Conservation (phyloP, 2,329 filamentous ascomycete genomes). For the Seiridium cupressi region DNA sequence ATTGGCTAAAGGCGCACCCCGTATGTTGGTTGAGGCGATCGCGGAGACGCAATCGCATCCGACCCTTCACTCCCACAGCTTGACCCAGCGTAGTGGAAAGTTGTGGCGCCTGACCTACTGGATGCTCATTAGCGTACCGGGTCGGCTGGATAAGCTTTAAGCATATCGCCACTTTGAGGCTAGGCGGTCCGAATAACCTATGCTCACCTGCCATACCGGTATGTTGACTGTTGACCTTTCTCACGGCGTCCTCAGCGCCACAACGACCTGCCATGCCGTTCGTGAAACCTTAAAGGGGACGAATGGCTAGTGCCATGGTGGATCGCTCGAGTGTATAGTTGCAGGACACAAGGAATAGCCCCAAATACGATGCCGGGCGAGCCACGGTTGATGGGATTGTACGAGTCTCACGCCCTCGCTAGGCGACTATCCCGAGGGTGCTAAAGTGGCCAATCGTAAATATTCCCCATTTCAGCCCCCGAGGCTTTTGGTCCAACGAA, state of each 20-base stretch:
- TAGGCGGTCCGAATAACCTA: constrained; percentile 1
- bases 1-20: too few species aligned
- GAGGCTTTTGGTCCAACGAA: background rate
- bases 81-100: background rate
- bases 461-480: background rate
- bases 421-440: too few species aligned
- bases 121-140: background rate
- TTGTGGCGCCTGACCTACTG: background rate
- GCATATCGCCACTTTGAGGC: constrained; percentile 1
- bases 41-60: too few species aligned
- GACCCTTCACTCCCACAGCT: too few species aligned
- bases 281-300: too few species aligned
- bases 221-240: background rate
- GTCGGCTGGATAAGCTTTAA: background rate
- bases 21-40: too few species aligned
- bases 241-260: background rate
- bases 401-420: background rate
- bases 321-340: too few species aligned
- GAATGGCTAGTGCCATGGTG: too few species aligned
- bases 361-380: background rate
- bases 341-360: too few species aligned
- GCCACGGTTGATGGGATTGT: background rate
- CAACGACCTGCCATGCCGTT: too few species aligned
- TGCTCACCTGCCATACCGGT: background rate
- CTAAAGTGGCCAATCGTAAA: background rate